phyloP scores from a whole-genome alignment of 2,329 filamentous ascomycete species.

The Sclerotinia sclerotiorum region DNA sequence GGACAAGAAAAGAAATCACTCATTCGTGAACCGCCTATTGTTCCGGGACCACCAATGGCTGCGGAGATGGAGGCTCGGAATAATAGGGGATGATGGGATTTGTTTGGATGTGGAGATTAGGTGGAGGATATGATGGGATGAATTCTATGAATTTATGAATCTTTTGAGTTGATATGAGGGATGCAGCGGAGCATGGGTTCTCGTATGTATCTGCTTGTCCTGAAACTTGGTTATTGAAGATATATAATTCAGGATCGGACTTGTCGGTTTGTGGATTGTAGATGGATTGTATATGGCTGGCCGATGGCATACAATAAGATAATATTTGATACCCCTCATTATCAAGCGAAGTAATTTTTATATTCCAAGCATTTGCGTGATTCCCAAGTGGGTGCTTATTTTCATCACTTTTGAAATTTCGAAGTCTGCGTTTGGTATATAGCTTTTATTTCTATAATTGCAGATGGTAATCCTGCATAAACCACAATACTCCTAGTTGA shows the following conservation, averaged over 20 bases:
- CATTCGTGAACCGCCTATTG: conserved; percentile 1
- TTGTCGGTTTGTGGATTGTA: not conserved
- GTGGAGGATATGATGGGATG: not conserved
- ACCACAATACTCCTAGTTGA: not conserved
- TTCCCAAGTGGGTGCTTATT: not conserved
- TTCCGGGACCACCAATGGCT: conserved; percentile 6
- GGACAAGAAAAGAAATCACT: conserved; percentile 15
- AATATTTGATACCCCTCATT: conserved; percentile 3
- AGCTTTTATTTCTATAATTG: not conserved
- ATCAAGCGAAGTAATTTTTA: not conserved
- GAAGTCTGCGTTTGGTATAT: not conserved
- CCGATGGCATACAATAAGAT: not conserved
- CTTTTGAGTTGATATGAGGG: not conserved
- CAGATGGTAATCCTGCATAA: not conserved
- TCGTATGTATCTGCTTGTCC: not conserved
- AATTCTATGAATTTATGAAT: not conserved
- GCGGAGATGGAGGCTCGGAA: not conserved
- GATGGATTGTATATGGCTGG: not conserved
- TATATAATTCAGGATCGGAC: not conserved
- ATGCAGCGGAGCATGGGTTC: not conserved
- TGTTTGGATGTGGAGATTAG: not conserved
- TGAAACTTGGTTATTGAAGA: not conserved
- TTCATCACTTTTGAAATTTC: not conserved
- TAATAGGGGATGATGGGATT: not conserved
- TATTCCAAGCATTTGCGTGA: not conserved